Conservation (phyloP, 192 early-diverging fungal species). For the Funneliformis geosporum region DNA sequence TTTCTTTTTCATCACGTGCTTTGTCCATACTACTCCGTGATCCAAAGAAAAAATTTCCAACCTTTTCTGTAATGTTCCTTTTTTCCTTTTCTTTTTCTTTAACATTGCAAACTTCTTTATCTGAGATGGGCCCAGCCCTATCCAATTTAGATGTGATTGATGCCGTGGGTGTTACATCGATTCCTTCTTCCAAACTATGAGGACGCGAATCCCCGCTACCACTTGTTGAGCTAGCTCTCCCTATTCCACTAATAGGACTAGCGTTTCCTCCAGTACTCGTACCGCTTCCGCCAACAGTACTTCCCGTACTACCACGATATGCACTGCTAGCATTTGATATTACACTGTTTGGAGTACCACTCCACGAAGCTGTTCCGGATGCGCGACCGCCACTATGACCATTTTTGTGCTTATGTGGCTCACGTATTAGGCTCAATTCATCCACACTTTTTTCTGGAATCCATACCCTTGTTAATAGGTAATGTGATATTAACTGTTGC, state of each 20-base stretch:
- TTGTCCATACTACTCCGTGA: slow-evolving; percentile 27
- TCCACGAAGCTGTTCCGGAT: background rate
- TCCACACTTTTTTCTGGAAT: slow-evolving; percentile 75
- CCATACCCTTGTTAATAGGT: slow-evolving; percentile 72
- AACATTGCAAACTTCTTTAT: slow-evolving; percentile 17
- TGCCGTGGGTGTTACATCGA: background rate
- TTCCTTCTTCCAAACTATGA: slow-evolving; percentile 43
- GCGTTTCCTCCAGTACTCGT: slow-evolving; percentile 35
- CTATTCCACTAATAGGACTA: slow-evolving; percentile 34
- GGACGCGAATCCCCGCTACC: slow-evolving; percentile 44
- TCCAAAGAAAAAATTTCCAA: slow-evolving; percentile 24
- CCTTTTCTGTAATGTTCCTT: slow-evolving; percentile 33
- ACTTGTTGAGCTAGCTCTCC: slow-evolving; percentile 26
- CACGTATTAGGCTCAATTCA: slow-evolving; percentile 64
- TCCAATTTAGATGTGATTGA: slow-evolving; percentile 14
- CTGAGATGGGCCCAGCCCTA: slow-evolving; percentile 16
- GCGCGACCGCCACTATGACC: background rate
- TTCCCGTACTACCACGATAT: slow-evolving; percentile 24
- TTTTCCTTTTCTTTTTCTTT: slow-evolving; percentile 29
- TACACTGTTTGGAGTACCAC: slow-evolving; percentile 8
- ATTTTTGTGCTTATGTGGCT: slow-evolving; percentile 57
- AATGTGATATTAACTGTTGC: slow-evolving; percentile 67
- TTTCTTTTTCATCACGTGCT: slow-evolving; percentile 27
- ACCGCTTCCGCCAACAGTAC: slow-evolving; percentile 34
- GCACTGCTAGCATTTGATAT: slow-evolving; percentile 9